phyloP scores from a whole-genome alignment of 352 stramenopile genomes.

The Globisporangium parvum region DNA sequence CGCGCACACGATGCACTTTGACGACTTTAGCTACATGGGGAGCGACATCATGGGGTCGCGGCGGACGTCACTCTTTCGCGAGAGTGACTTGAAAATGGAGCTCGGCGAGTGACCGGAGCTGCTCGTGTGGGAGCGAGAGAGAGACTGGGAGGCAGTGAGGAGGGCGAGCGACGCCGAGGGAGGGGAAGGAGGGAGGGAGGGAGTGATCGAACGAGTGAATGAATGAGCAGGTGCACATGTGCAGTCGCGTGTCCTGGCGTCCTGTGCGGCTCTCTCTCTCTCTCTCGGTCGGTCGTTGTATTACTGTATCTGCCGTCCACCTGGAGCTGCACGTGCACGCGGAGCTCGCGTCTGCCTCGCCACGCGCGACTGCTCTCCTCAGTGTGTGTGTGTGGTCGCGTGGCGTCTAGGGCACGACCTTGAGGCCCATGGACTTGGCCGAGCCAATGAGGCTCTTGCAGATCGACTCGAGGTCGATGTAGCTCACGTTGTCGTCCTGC shows the following conservation, averaged over 20 bases:
- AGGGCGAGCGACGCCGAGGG: conserved; percentile 4
- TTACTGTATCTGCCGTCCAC: too few relatives aligned
- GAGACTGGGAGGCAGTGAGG: neutral
- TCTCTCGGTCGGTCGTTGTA: too few relatives aligned
- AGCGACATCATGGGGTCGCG: conserved; percentile 81
- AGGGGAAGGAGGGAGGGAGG: neutral
- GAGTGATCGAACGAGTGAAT: too few relatives aligned
- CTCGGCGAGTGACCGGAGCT: conserved; percentile 48
- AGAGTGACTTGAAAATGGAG: conserved; percentile 85
- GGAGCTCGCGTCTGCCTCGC: too few relatives aligned
- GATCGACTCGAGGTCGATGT: conserved; percentile 89
- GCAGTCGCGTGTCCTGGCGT: too few relatives aligned
- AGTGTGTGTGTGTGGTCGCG: too few relatives aligned
- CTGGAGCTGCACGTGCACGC: too few relatives aligned
- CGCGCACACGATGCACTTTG: conserved; percentile 75
- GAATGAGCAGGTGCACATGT: too few relatives aligned
- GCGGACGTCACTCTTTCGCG: conserved; percentile 74
- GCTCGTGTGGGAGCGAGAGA: neutral
- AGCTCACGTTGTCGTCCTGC: conserved; percentile 90
- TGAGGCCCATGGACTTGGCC: conserved; percentile 89
- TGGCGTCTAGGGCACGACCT: conserved; percentile 56
- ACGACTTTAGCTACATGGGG: conserved; percentile 86
- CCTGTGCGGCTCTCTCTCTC: neutral
- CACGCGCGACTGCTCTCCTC: too few relatives aligned
- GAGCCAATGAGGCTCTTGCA: conserved; percentile 92